These are phyloP conservation scores for Huntiella decipiens DNA, from an alignment of 2,329 filamentous ascomycete species.

Conservation along the genomic window DNA sequence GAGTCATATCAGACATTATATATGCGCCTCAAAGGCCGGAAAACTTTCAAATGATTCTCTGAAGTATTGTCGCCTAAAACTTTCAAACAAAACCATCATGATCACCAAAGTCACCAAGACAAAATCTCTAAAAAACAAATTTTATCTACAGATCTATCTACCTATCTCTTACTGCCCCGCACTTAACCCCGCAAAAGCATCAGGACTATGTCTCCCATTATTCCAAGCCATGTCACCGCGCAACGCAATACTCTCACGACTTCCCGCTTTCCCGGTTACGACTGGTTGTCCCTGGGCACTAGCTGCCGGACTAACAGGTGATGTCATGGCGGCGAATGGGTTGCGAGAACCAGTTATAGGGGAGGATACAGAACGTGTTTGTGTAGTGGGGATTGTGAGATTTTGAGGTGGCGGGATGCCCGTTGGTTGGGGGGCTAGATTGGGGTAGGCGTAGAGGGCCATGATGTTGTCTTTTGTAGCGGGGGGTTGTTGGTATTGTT, in stretches of 20 bases:
- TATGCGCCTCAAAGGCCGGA: neutral
- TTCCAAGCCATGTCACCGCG: slow-evolving; percentile 45
- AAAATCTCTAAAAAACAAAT: neutral
- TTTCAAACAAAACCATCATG: neutral
- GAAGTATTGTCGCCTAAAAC: too few species aligned
- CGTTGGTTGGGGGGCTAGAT: slow-evolving; percentile 11
- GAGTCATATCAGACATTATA: neutral
- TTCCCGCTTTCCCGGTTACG: slow-evolving; percentile 18
- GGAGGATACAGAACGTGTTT: slow-evolving; percentile 18
- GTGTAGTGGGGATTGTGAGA: slow-evolving; percentile 9
- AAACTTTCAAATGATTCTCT: too few species aligned
- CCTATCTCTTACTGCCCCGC: slow-evolving; percentile 26
- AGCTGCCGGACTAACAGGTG: slow-evolving; percentile 13
- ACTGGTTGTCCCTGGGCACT: slow-evolving; percentile 21
- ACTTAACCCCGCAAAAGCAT: slow-evolving; percentile 61
- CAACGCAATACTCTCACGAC: slow-evolving; percentile 52
- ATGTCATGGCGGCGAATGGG: slow-evolving; percentile 29
- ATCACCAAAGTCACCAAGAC: neutral
- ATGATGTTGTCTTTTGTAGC: slow-evolving; percentile 58
- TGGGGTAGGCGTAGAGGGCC: slow-evolving; percentile 48
- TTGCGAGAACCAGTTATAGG: slow-evolving; percentile 31
- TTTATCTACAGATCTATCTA: too few species aligned
- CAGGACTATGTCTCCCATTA: slow-evolving; percentile 57
- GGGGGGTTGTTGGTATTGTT: slow-evolving; percentile 20
- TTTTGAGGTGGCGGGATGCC: slow-evolving; percentile 12